A percentile compares a stretch with the other conserved stretches of the same genome.
These are phyloP conservation scores for Aureobasidium zeae DNA, from an alignment of 2,329 filamentous ascomycete genomes.

Conservation along the genomic window DNA sequence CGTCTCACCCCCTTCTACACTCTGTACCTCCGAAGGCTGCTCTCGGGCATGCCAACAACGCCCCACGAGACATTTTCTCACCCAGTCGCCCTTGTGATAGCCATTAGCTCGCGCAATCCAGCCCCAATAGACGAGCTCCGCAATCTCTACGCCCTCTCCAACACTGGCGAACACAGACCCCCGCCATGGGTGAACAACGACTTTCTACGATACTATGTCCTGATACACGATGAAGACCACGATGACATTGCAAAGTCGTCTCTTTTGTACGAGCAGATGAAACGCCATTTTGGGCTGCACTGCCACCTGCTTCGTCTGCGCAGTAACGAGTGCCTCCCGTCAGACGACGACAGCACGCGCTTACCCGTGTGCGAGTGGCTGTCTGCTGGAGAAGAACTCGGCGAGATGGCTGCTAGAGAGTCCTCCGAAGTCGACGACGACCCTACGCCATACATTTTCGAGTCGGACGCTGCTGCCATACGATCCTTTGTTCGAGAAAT, in stretches of 20 bases:
- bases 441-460: constrained; percentile 71
- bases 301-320: constrained; percentile 84
- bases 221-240: constrained; percentile 91
- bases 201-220: constrained; percentile 88
- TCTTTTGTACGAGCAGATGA: constrained; percentile 94
- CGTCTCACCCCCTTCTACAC: constrained; percentile 55
- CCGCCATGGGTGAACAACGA: constrained; percentile 85
- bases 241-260: constrained; percentile 89
- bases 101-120: constrained; percentile 80
- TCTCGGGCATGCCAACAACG: constrained; percentile 68
- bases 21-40: constrained; percentile 70
- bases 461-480: constrained; percentile 83
- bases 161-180: constrained; percentile 60
- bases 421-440: constrained; percentile 61
- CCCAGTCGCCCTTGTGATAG: constrained; percentile 87
- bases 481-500: constrained; percentile 87
- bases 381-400: constrained; percentile 74
- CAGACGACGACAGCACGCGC: constrained; percentile 81
- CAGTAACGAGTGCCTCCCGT: constrained; percentile 74
- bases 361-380: constrained; percentile 82
- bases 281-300: constrained; percentile 91
- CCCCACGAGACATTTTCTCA: constrained; percentile 91
- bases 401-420: constrained; percentile 55
- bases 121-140: constrained; percentile 80
- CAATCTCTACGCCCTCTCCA: constrained; percentile 76